These are phyloP conservation scores for Alternaria triticina DNA, from an alignment of 2,329 filamentous ascomycete species.

Conservation along the genomic window DNA sequence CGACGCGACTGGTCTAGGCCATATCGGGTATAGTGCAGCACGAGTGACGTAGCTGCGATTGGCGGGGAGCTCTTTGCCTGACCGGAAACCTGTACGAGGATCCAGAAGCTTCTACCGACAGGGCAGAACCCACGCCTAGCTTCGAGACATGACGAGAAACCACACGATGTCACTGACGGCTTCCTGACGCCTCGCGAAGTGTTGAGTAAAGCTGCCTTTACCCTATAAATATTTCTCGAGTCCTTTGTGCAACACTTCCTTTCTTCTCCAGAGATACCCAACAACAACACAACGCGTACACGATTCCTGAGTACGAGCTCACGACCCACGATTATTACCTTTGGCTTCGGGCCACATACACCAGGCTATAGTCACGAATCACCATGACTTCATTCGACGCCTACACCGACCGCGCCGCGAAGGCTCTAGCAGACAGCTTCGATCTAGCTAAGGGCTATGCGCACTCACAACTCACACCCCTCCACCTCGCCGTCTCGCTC, in stretches of 20 bases:
- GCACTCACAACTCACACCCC: conserved; percentile 86
- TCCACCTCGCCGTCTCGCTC: conserved; percentile 86
- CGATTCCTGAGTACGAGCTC: conserved; percentile 17
- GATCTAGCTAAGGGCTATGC: conserved; percentile 85
- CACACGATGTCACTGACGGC: conserved; percentile 33
- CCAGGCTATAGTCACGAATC: conserved; percentile 27
- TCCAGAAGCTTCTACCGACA: conserved; percentile 37
- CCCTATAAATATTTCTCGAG: conserved; percentile 33
- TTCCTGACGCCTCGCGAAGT: conserved; percentile 23
- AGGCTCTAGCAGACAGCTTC: conserved; percentile 89
- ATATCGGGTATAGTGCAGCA: neutral
- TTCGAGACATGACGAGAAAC: conserved; percentile 31
- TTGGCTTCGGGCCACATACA: conserved; percentile 27
- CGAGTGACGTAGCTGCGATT: conserved; percentile 17
- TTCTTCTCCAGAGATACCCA: conserved; percentile 21
- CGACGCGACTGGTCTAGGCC: neutral
- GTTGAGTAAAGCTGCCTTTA: conserved; percentile 6
- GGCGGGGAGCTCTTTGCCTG: conserved; percentile 11
- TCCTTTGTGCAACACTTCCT: conserved; percentile 1
- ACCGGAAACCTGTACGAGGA: conserved; percentile 24
- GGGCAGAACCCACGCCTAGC: conserved; percentile 23
- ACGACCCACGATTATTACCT: conserved; percentile 11
- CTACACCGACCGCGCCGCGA: conserved; percentile 91
- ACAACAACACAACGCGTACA: conserved; percentile 12
- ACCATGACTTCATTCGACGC: conserved; percentile 80